Base-by-base conservation (phyloP, 2,329 filamentous ascomycete genomes). In the Metarhizium guizhouense region DNA sequence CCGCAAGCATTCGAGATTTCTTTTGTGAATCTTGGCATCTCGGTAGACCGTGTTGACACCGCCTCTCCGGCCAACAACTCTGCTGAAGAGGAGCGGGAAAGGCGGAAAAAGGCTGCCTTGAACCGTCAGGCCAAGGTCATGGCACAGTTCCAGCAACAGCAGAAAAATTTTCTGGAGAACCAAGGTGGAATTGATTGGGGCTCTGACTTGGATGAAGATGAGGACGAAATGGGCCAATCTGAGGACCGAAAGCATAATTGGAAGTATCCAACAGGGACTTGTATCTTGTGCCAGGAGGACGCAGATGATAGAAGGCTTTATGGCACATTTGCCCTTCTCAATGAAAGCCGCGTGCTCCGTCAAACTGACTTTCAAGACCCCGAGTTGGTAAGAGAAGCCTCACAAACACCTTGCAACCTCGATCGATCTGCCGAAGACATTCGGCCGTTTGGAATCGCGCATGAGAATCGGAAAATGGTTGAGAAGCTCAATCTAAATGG, bases 81-180 rank as follows among this genome's bases (percentile, higher is more conserved):
- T 6, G 83, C 78, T 42, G 86, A 88, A 57, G 87, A 87, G 61
- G 88, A 93, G 65, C 81, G 83, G 16, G 88, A 93, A 69, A 76
- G 84, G 58, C 96, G 93, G 76, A 99, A 96, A 77, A 88, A 88
- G 70, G 89, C 93, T 53, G 94, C 94, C 0, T 74, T 92, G 45
- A 93, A 91, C 63, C 84, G 94, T 25, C 92, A 97, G 70, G 92
- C 92, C 2, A 88, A 85, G 65, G 90, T 99, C 36, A 96, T 99
- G 92, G 94, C 92, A 2, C 91, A 96, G 67, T 96, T 99, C 72
- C 94, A 97, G 68, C 88, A 96, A 67, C 93, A 99, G 67, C 95
- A 97, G 68, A 93, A 95, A 72, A 94, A 84, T 64, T 99, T 99
- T 72, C 76, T 99, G 73, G 87, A 90, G 56, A 94, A 87, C 60